phyloP scores from a whole-genome alignment of 192 early-diverging fungal genomes.

The Phycomyces blakesleeanus region DNA sequence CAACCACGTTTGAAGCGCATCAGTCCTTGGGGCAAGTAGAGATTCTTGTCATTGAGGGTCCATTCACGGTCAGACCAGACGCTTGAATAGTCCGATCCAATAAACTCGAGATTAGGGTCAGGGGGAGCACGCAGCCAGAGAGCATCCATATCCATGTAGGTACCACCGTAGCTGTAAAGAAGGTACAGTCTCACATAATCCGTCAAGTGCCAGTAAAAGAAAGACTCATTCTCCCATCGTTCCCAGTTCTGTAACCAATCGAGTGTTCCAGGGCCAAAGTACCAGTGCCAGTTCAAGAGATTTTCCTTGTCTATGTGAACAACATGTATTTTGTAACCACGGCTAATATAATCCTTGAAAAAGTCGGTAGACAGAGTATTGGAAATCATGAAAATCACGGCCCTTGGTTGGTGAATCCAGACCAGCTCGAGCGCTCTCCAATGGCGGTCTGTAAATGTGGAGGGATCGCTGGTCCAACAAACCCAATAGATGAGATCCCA shows the following conservation, averaged over 20 bases:
- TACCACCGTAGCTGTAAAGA: conserved; percentile 57
- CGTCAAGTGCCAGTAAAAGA: conserved; percentile 51
- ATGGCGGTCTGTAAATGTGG: conserved; percentile 50
- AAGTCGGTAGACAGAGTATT: conserved; percentile 47
- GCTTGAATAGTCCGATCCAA: conserved; percentile 52
- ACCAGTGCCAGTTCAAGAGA: conserved; percentile 51
- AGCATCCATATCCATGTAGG: conserved; percentile 64
- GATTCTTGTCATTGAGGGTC: conserved; percentile 49
- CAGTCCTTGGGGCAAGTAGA: conserved; percentile 51
- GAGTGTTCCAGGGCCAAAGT: conserved; percentile 49
- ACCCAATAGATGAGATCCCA: conserved; percentile 58
- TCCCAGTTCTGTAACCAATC: conserved; percentile 52
- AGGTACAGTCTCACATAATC: conserved; percentile 51
- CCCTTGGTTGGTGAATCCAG: conserved; percentile 52
- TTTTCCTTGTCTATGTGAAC: conserved; percentile 50
- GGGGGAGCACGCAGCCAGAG: conserved; percentile 54
- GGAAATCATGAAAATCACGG: conserved; percentile 50
- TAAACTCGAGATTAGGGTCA: conserved; percentile 47
- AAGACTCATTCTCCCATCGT: conserved; percentile 46
- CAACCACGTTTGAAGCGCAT: conserved; percentile 57
- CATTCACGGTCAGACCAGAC: conserved; percentile 40
- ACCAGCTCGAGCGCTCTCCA: conserved; percentile 55
- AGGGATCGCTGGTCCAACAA: conserved; percentile 52
- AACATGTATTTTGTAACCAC: conserved; percentile 55
- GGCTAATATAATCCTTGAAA: conserved; percentile 45